Evolutionary conservation across 352 stramenopile genomes (phyloP).

Genomic region (Phytophthora citricola): DNA sequence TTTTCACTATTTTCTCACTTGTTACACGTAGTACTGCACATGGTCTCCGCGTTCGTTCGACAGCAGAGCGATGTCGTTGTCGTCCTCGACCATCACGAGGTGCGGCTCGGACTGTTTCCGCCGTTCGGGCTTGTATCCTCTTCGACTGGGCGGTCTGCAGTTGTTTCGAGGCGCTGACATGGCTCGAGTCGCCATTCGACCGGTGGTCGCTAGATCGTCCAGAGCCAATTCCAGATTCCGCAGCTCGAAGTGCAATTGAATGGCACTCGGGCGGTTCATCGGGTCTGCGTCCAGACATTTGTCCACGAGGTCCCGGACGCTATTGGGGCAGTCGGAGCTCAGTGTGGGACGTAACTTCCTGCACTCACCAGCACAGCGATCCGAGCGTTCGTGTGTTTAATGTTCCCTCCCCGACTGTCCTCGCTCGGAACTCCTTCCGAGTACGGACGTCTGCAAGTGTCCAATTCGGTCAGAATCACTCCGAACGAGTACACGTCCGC

Average conservation of each 20-base stretch:
- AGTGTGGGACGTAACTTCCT: conserved; percentile 52
- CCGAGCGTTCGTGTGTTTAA: conserved; percentile 47
- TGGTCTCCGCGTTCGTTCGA: conserved; percentile 31
- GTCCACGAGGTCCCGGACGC: conserved; percentile 48
- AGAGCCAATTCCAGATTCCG: conserved; percentile 40
- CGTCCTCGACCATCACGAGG: conserved; percentile 30
- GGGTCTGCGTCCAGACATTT: conserved; percentile 62
- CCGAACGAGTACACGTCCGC: conserved; percentile 83
- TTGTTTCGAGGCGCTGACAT: conserved; percentile 24
- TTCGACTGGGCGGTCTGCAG: conserved; percentile 7
- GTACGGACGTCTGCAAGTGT: conserved; percentile 52
- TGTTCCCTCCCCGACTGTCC: conserved; percentile 25
- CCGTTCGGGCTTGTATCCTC: not conserved
- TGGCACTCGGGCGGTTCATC: conserved; percentile 52
- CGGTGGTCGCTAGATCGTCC: conserved; percentile 28
- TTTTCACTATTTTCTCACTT: not conserved
- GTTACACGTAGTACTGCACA: conserved; percentile 30
- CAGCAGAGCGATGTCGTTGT: conserved; percentile 32
- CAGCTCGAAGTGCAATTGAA: conserved; percentile 77
- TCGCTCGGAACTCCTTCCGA: conserved; percentile 39
- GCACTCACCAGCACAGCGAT: conserved; percentile 68
- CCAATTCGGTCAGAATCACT: conserved; percentile 61
- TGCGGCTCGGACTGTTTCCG: conserved; percentile 19
- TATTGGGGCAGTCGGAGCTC: conserved; percentile 50
- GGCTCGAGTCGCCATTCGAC: conserved; percentile 4